Percentiles rank a stretch among this genome's conserved stretches.
These are phyloP conservation scores for Enteropsectra breve DNA, from an alignment of 371 early-diverging fungal genomes.

Conservation along the genomic window DNA sequence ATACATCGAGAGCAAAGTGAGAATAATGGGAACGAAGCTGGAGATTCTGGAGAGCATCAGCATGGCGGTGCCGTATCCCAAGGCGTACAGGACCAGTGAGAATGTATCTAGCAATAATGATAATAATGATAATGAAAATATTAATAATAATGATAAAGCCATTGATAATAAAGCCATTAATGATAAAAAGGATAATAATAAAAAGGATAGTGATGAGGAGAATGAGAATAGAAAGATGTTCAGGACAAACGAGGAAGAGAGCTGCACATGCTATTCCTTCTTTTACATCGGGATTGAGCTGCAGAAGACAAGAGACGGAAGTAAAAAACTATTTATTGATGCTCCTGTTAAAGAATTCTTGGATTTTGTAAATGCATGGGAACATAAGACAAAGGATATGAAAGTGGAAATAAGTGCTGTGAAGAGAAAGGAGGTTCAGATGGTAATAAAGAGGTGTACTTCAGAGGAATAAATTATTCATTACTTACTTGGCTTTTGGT, in stretches of 20 bases:
- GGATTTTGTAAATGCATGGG: conserved; percentile 6
- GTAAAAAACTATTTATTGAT: conserved; percentile 15
- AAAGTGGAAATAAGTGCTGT: not conserved
- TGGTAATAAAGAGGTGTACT: not conserved
- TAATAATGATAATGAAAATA: not conserved
- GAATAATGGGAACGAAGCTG: conserved; percentile 74
- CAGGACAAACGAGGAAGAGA: not conserved
- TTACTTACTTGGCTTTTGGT: too few relatives aligned
- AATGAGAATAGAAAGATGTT: not conserved
- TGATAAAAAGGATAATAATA: not conserved
- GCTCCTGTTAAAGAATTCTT: not conserved
- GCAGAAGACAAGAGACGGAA: not conserved
- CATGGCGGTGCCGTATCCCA: conserved; percentile 77
- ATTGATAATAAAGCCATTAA: not conserved
- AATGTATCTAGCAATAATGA: not conserved
- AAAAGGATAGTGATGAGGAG: not conserved
- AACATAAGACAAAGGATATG: conserved; percentile 17
- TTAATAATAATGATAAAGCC: not conserved
- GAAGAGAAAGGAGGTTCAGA: conserved; percentile 19
- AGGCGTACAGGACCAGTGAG: conserved; percentile 66
- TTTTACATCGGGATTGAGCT: conserved; percentile 15
- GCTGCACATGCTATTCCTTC: not conserved
- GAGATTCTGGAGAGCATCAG: conserved; percentile 70
- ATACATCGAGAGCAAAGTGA: conserved; percentile 77
- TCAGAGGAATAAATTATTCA: not conserved